phyloP scores from a whole-genome alignment of 2,329 filamentous ascomycete genomes.

The Nemania diffusa region DNA sequence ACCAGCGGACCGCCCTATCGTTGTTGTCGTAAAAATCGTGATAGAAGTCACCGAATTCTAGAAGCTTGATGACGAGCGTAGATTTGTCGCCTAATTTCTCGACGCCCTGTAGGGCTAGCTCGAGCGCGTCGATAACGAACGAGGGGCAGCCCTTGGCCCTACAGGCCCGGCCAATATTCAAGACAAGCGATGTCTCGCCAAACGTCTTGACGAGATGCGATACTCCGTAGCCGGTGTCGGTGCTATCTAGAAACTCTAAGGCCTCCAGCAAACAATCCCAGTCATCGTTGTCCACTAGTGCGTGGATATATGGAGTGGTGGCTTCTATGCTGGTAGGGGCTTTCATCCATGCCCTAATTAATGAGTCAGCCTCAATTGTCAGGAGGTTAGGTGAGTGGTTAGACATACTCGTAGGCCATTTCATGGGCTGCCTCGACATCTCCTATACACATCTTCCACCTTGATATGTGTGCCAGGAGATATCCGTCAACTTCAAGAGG shows the following conservation, averaged over 20 bases:
- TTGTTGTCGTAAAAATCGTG: conserved; percentile 13
- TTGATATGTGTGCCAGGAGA: conserved; percentile 9
- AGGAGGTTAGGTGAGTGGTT: neutral
- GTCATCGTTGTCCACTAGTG: neutral
- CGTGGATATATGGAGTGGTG: neutral
- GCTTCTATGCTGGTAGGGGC: neutral
- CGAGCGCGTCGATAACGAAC: conserved; percentile 4
- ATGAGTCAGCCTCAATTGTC: neutral
- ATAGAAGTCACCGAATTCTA: conserved; percentile 15
- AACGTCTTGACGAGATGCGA: conserved; percentile 4
- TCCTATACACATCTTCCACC: conserved; percentile 9
- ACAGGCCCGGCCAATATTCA: conserved; percentile 5
- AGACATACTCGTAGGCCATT: conserved; percentile 9
- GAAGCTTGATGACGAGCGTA: conserved; percentile 1
- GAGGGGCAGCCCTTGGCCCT: neutral
- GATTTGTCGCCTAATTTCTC: conserved; percentile 14
- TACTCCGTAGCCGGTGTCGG: conserved; percentile 3
- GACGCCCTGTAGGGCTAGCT: conserved; percentile 8
- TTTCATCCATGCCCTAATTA: conserved; percentile 13
- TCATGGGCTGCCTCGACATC: conserved; percentile 5
- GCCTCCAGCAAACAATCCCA: conserved; percentile 9
- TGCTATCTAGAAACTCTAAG: neutral
- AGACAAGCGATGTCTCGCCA: neutral
- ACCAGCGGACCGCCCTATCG: conserved; percentile 8
- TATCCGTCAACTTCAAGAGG: conserved; percentile 15